Base-by-base conservation (phyloP, 805 yeast species). In the Phaffomyces thermotolerans region DNA sequence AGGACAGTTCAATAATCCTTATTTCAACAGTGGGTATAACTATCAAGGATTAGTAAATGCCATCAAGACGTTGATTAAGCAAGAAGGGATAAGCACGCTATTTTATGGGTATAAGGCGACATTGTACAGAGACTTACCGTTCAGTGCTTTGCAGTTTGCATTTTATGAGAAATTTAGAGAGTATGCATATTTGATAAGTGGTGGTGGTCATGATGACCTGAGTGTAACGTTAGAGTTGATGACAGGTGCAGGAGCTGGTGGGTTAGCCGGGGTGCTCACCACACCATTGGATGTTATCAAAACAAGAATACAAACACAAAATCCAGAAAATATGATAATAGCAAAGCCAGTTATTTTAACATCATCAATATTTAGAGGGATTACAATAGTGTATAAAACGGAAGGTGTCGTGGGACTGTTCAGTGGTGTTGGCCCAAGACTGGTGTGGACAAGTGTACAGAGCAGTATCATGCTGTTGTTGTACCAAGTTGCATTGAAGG, bases 181-280 rank as follows among this genome's bases (percentile, higher is more conserved):
- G 49, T 63, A 67, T 54, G 88, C 91, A 1, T 79, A 68, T 46
- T 40, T 46, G 4, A 42, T 69, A 10, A 69, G 65, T 27, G 29
- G 29, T 10, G 29, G 13, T 36, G 52, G 52, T 2, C 47, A 46
- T 3, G 38, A 50, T 30, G 61, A 66, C 37, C 62, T 85, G 42
- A 74, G 83, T 1, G 63, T 83, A 8, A 42, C 69, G 6, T 62
- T 74, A 34, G 99, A 93, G 63, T 67, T 93, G 24, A 48, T 75
- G 13, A 89, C 96, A 0, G 99, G 99, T 43, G 98, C 96, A 1
- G 80, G 87, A 0, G 98, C 99, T 2, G 97, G 97, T 52, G 96
- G 96, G 0, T 65, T 89, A 24, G 95, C 96, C 1, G 97, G 97
- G 1, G 72, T 78, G 1, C 57, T 90, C 18, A 90, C 97, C 0